These are phyloP conservation scores for Phtheirospermum japonicum DNA, from an alignment of 257 asterid genomes.

Conservation along the genomic window DNA sequence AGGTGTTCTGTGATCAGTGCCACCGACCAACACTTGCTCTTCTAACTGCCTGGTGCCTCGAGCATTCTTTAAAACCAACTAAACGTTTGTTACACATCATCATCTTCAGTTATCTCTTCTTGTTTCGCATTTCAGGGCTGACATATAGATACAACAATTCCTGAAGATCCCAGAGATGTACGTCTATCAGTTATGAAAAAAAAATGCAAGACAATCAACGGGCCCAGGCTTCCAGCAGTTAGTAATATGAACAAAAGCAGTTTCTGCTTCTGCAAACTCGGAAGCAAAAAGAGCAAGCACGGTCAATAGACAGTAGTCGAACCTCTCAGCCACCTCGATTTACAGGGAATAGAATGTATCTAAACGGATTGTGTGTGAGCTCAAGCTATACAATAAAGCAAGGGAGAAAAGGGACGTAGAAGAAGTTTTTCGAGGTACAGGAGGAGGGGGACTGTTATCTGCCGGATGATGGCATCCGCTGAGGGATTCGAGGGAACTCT, in stretches of 20 bases:
- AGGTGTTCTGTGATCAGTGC: not conserved
- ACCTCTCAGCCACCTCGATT: slow-evolving; percentile 18
- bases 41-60: not conserved
- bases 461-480: slow-evolving; percentile 54
- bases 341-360: slow-evolving; percentile 12
- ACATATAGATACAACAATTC: no score
- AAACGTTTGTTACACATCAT: no score
- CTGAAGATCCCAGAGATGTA: no score
- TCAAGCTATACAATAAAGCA: slow-evolving; percentile 34
- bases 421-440: slow-evolving; percentile 21
- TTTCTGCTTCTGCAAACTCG: slow-evolving; percentile 7
- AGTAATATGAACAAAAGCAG: not conserved
- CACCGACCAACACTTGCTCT: not conserved
- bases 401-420: slow-evolving; percentile 15
- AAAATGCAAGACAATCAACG: not conserved
- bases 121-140: not conserved
- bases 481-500: slow-evolving; percentile 59
- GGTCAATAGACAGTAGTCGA: slow-evolving; percentile 2
- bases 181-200: no score
- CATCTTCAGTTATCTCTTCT: not conserved
- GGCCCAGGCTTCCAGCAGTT: slow-evolving; percentile 9
- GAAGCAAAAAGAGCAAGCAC: slow-evolving; percentile 1
- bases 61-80: not conserved
- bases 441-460: slow-evolving; percentile 37
- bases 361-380: slow-evolving; percentile 16